Evolutionary conservation across 2,329 filamentous ascomycete species (phyloP).

Genomic region (Parastagonospora nodorum): DNA sequence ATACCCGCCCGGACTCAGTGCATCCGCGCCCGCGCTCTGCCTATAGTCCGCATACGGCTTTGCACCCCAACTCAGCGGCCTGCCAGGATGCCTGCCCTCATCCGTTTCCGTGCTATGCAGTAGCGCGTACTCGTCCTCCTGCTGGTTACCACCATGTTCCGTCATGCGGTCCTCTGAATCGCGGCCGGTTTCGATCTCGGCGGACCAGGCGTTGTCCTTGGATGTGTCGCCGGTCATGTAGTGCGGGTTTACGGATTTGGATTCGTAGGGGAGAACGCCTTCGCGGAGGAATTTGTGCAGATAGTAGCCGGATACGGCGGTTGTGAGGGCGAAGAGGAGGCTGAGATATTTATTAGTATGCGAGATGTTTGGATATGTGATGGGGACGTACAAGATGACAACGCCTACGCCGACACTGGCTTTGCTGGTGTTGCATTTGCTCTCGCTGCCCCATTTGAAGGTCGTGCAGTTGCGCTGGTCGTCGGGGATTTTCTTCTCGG

Average conservation of each 20-base stretch:
- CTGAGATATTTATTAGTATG: constrained; percentile 36
- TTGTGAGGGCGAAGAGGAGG: constrained; percentile 60
- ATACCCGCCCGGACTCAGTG: constrained; percentile 43
- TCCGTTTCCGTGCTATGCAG: constrained; percentile 51
- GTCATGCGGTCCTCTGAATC: constrained; percentile 48
- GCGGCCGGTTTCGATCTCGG: constrained; percentile 49
- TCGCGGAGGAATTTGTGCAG: constrained; percentile 62
- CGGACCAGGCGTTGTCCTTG: constrained; percentile 52
- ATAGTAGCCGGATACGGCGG: constrained; percentile 60
- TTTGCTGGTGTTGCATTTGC: constrained; percentile 62
- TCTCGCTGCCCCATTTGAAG: constrained; percentile 60
- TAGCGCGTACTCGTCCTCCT: constrained; percentile 58
- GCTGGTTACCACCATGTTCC: constrained; percentile 50
- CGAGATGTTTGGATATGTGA: not conserved
- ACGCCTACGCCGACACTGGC: constrained; percentile 62
- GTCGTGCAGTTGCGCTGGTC: constrained; percentile 57
- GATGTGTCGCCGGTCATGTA: constrained; percentile 41
- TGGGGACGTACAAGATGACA: constrained; percentile 57
- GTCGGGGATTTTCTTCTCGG: constrained; percentile 47
- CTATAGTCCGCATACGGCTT: constrained; percentile 49
- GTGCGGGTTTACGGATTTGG: constrained; percentile 51
- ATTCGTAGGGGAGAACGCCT: constrained; percentile 57
- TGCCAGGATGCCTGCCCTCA: constrained; percentile 46
- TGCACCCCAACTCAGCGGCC: constrained; percentile 47
- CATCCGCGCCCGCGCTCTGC: constrained; percentile 30